These are phyloP conservation scores for Brassica cretica DNA, from an alignment of 345 rosid species.

Conservation along the genomic window DNA sequence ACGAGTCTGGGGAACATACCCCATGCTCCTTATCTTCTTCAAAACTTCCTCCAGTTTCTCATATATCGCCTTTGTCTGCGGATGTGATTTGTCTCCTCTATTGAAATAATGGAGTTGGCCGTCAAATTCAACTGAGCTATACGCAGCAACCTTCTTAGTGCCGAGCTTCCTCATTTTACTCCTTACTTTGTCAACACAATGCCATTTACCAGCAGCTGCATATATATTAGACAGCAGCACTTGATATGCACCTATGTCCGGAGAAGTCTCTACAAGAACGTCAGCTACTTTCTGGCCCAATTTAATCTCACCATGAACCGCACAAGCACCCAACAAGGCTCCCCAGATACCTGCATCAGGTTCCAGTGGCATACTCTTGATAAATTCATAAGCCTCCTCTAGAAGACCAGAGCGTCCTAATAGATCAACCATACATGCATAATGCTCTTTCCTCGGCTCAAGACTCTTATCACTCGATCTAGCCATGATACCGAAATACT, in stretches of 20 bases:
- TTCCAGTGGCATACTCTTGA: slow-evolving; percentile 47
- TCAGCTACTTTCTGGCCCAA: slow-evolving; percentile 54
- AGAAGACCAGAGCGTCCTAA: slow-evolving; percentile 50
- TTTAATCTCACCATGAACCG: slow-evolving; percentile 43
- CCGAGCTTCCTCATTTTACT: slow-evolving; percentile 49
- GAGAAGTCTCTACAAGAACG: slow-evolving; percentile 46
- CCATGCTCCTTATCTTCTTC: slow-evolving; percentile 47
- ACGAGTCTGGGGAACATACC: slow-evolving; percentile 55
- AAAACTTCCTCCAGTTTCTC: slow-evolving; percentile 48
- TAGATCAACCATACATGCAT: slow-evolving; percentile 54
- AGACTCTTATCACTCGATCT: slow-evolving; percentile 38
- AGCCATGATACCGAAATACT: slow-evolving; percentile 39
- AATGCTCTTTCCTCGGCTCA: slow-evolving; percentile 50
- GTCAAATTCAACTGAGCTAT: slow-evolving; percentile 54
- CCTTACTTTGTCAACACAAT: slow-evolving; percentile 50
- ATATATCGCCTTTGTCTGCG: slow-evolving; percentile 46
- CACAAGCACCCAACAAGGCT: slow-evolving; percentile 54
- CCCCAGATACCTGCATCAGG: slow-evolving; percentile 53
- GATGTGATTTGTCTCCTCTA: slow-evolving; percentile 61
- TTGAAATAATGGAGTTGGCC: slow-evolving; percentile 53
- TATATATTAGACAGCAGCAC: slow-evolving; percentile 58
- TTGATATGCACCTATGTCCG: slow-evolving; percentile 51
- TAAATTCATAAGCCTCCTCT: slow-evolving; percentile 47
- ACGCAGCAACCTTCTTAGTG: slow-evolving; percentile 50
- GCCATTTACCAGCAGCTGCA: slow-evolving; percentile 55